Evolutionary conservation across 805 yeast genomes (phyloP), one percentile per base, ranked within the genome.

Genomic region (Wickerhamiella sergipiensis): DNA sequence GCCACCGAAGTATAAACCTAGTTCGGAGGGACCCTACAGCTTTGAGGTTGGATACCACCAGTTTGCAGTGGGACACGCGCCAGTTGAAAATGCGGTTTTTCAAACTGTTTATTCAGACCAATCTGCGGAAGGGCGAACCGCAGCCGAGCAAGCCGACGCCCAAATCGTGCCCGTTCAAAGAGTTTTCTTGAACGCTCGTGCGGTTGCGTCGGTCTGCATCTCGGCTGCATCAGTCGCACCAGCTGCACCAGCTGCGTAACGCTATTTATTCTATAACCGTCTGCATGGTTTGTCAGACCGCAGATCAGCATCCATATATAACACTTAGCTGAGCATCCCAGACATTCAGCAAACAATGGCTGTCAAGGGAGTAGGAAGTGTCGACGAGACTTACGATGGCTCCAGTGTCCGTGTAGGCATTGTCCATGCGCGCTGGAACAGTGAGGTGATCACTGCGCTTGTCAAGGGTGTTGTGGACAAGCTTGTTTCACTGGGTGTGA

Each of bases 351-450:
- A n/a, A 36, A 36, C 18, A 31, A 58, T 57, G 59, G 53, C 48
- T 18, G 78, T 84, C 51, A 79, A 80, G 65, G 95, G 95, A 58
- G 71, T 87, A 59, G 95, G 95, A 31, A 68, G 78, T 60, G 61
- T 79, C 18, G 92, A 86, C 66, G 76, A 79, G 64, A 59, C 64
- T 49, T 83, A 83, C 66, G 81, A 83, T 64, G 95, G 68, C 24
- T 47, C 60, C 17, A 46, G 70, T 2, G 71, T 89, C 56, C 77
- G 82, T 59, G 73, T 92, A 50, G 96, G 90, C 36, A 87, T 92
- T 62, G 76, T 92, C 52, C 96, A 89, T 66, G 97, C 98, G 15
- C 84, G 98, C 67, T 92, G 98, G 98, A 92, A 92, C 68, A 67
- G 71, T 40, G 69, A 71, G 46, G 79, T 92, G 55, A 87, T 92